Evolutionary conservation across 345 rosid species (phyloP), one percentile per base, ranked within the genome.

Genomic region (Brassica nigra): DNA sequence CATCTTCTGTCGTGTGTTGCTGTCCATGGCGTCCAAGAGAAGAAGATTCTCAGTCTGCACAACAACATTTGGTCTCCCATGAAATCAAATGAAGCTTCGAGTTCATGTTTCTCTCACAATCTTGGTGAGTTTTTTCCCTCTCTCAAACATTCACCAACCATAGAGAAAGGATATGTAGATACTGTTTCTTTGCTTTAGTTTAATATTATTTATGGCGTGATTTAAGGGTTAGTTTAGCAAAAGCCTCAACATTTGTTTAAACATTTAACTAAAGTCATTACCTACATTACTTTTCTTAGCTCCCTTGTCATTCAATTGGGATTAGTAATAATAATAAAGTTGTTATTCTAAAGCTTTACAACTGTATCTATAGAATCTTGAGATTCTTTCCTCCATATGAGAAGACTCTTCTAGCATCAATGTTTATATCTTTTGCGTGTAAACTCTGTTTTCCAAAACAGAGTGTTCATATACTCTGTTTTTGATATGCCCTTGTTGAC

Each of bases 71-170:
- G 80, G 80, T 71, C 74, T 68, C 42, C 34, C 27, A 79, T 5
- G 70, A 79, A 74, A 23, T 47, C 74, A 44, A 44, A 66, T 20
- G 23, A 64, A 39, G 69, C 68, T 76, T 47, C 36, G 2, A 57
- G 70, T 71, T 76, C 80, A 76, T 81, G 77, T 81, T 76, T 71
- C 59, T 71, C 83, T 65, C 70, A 61, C 49, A 66, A 59, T 59
- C 83, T 58, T 76, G 73, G 80, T 81, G 62, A 15, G 77, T 42
- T 70, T 37, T 62, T 29, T 37, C 39, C 10, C 8, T 2, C 5
- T 2, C 63, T 33, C 74, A 68, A 74, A 59, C 71, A 7, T 34
- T 72, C 66, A 65, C 77, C 77, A 78, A 73, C 82, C 73, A 72
- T 54, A 14, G 61, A 71, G 29, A 49, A 62, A 68, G 5, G 5